phyloP scores from a whole-genome alignment of 2,329 filamentous ascomycete species.

The Stachybotrys elegans region DNA sequence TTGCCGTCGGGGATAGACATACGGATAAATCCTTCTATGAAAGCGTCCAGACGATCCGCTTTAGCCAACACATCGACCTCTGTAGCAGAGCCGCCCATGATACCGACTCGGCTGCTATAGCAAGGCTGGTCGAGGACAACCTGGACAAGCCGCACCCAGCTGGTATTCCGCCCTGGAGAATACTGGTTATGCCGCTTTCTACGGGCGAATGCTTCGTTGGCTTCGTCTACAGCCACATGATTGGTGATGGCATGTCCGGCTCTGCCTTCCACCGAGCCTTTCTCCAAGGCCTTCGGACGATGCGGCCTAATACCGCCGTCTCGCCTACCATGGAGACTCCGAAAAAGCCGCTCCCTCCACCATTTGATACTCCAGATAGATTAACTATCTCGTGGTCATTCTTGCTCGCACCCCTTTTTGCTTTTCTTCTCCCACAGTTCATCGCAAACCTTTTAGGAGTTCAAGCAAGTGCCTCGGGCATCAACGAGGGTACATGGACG shows the following conservation, averaged over 20 bases:
- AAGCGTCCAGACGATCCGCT: conserved; percentile 10
- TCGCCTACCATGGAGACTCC: conserved; percentile 3
- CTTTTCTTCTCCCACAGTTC: conserved; percentile 11
- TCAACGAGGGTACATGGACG: conserved; percentile 15
- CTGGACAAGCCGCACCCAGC: conserved; percentile 12
- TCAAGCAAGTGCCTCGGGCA: conserved; percentile 6
- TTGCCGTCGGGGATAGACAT: conserved; percentile 11
- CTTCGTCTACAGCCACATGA: conserved; percentile 16
- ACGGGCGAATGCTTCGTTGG: conserved; percentile 11
- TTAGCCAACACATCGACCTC: conserved; percentile 14
- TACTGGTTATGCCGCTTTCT: conserved; percentile 11
- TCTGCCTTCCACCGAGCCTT: conserved; percentile 16
- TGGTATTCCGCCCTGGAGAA: conserved; percentile 16
- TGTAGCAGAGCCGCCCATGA: too few relatives aligned
- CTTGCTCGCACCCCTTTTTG: conserved; percentile 13
- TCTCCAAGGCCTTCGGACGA: conserved; percentile 7
- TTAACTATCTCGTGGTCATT: conserved; percentile 18
- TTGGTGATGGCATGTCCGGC: conserved; percentile 17
- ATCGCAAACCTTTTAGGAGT: conserved; percentile 11
- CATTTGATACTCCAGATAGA: conserved; percentile 17
- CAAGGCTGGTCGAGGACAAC: conserved; percentile 7
- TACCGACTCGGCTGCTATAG: conserved; percentile 3
- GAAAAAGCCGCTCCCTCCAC: conserved; percentile 6
- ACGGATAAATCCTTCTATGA: conserved; percentile 17
- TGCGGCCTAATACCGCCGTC: neutral